A percentile compares a stretch with the other conserved stretches of the same genome.
Conservation (phyloP, 768 basidiomycete species). For the Phanerodontia chrysosporium region DNA sequence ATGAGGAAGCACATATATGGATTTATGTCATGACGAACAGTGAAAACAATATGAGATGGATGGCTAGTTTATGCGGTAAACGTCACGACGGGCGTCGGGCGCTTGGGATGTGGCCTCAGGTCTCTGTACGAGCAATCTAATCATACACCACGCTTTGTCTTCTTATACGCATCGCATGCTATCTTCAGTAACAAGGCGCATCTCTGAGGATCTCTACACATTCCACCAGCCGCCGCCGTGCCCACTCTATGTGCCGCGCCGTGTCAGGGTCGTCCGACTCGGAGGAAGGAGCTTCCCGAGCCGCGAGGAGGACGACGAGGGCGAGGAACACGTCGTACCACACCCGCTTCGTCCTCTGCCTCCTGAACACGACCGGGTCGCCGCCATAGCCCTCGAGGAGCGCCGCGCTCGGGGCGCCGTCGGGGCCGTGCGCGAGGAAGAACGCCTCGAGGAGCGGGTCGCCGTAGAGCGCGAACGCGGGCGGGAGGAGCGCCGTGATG, state of each 20-base stretch:
- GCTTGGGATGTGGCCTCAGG: too few species aligned
- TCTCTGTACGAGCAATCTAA: too few species aligned
- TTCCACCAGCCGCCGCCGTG: constrained; percentile 30
- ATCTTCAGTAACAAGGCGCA: constrained; percentile 51
- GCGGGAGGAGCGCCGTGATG: constrained; percentile 35
- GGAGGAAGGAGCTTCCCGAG: constrained; percentile 13
- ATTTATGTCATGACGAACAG: too few species aligned
- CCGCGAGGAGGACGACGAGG: constrained; percentile 42
- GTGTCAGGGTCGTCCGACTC: constrained; percentile 27
- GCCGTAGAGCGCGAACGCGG: constrained; percentile 62
- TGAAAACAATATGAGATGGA: too few species aligned
- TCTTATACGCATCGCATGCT: too few species aligned
- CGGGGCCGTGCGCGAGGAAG: constrained; percentile 37
- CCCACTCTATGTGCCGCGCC: constrained; percentile 33
- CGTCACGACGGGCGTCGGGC: too few species aligned
- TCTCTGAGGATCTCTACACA: constrained; percentile 41
- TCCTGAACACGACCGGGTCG: constrained; percentile 47
- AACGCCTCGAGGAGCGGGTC: constrained; percentile 71
- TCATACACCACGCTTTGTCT: too few species aligned
- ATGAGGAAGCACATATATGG: too few species aligned
- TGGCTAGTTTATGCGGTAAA: too few species aligned
- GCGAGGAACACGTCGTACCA: constrained; percentile 75
- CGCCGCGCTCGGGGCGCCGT: constrained; percentile 35
- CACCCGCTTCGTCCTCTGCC: constrained; percentile 70
- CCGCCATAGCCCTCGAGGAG: constrained; percentile 63